These are phyloP conservation scores for Mycena indigotica DNA, from an alignment of 768 basidiomycete species.

Conservation along the genomic window DNA sequence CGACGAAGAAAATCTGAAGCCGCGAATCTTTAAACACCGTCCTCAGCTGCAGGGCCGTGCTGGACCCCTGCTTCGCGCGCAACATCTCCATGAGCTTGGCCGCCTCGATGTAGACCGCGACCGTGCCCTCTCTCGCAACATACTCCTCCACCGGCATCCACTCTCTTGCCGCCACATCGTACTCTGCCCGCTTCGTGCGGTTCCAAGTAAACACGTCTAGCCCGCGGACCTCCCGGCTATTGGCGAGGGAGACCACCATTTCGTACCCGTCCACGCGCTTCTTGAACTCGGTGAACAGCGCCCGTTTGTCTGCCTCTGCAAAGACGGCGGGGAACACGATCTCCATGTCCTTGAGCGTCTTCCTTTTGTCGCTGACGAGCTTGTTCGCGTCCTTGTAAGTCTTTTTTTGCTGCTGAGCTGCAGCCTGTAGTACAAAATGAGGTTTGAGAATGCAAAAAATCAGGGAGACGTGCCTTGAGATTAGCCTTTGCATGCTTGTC, in stretches of 20 bases:
- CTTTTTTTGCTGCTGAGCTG: constrained; percentile 8
- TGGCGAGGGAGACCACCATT: constrained; percentile 6
- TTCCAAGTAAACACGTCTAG: constrained; percentile 17
- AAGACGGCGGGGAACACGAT: constrained; percentile 13
- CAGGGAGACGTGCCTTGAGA: neutral
- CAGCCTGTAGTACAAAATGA: constrained; percentile 6
- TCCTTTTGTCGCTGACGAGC: constrained; percentile 20
- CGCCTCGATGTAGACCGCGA: constrained; percentile 12
- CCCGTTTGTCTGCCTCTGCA: neutral
- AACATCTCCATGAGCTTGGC: constrained; percentile 6
- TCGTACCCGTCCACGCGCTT: neutral
- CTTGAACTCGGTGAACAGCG: neutral
- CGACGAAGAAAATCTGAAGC: constrained; percentile 22
- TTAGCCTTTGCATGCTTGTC: constrained; percentile 7
- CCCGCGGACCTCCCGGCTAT: neutral
- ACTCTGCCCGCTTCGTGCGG: constrained; percentile 5
- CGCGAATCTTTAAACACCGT: neutral
- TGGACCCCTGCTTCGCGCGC: constrained; percentile 8
- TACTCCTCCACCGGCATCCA: constrained; percentile 4
- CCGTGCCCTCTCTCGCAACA: neutral
- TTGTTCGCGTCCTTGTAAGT: constrained; percentile 15
- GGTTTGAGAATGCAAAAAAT: neutral
- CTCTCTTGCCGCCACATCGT: constrained; percentile 6
- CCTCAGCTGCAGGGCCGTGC: constrained; percentile 8
- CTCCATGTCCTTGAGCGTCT: constrained; percentile 17